Evolutionary conservation across 805 yeast genomes (phyloP).

Genomic region (Candida bentonensis): DNA sequence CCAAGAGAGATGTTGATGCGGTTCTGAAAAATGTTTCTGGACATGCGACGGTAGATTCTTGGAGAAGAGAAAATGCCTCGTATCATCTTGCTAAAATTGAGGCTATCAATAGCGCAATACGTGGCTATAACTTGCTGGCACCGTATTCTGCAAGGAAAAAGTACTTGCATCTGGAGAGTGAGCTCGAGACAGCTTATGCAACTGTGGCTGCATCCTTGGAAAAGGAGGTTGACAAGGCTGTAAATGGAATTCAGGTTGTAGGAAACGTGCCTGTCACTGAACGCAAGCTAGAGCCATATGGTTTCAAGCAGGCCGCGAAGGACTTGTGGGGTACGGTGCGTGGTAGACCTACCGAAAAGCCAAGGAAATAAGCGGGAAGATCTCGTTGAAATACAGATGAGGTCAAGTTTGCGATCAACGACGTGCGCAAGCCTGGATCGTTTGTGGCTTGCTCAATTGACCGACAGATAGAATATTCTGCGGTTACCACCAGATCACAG

Average conservation of each 20-base stretch:
- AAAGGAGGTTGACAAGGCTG: constrained; percentile 1
- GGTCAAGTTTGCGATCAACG: too few species aligned
- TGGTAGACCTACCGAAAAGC: constrained; percentile 7
- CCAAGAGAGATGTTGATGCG: not conserved
- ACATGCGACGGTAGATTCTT: constrained; percentile 12
- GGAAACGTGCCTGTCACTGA: not conserved
- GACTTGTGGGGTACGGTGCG: constrained; percentile 8
- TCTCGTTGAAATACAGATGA: too few species aligned
- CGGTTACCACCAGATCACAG: too few species aligned
- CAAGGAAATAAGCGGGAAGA: too few species aligned
- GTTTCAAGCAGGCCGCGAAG: constrained; percentile 1
- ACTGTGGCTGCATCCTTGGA: constrained; percentile 18
- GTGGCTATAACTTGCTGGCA: constrained; percentile 52
- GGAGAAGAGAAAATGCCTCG: constrained; percentile 25
- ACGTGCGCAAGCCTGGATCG: too few species aligned
- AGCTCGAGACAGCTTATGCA: constrained; percentile 27
- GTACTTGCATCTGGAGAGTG: constrained; percentile 33
- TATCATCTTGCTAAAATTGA: constrained; percentile 25
- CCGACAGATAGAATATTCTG: too few species aligned
- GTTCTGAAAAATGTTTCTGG: not conserved
- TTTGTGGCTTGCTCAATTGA: too few species aligned
- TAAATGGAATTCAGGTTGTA: not conserved
- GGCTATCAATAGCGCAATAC: constrained; percentile 32
- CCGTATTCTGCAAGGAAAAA: constrained; percentile 45
- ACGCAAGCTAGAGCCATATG: not conserved